A percentile compares a stretch with the other conserved stretches of the same genome.
phyloP scores from a whole-genome alignment of 1,284 basidiomycete genomes.

The Leccinum subrobustum region DNA sequence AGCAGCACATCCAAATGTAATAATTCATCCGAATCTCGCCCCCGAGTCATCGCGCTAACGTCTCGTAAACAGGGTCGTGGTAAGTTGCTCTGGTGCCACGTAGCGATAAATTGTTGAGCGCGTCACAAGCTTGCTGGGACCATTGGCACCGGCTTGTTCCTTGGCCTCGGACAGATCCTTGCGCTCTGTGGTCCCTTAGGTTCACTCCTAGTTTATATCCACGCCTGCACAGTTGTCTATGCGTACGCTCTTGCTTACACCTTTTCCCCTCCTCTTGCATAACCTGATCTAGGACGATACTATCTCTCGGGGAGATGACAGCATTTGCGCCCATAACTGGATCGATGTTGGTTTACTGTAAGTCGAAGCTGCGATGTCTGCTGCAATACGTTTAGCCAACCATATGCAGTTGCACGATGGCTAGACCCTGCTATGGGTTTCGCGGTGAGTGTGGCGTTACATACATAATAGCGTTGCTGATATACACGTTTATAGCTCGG shows the following conservation, averaged over 20 bases:
- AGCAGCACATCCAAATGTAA: constrained; percentile 31
- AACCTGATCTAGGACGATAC: constrained; percentile 46
- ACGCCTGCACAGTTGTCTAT: constrained; percentile 64
- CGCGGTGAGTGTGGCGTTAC: constrained; percentile 38
- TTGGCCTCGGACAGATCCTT: constrained; percentile 71
- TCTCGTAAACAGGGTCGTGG: constrained; percentile 49
- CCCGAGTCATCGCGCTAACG: constrained; percentile 1
- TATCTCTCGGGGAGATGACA: constrained; percentile 71
- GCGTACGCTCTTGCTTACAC: constrained; percentile 38
- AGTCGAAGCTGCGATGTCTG: not conserved
- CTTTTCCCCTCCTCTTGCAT: not conserved
- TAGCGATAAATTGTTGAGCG: not conserved
- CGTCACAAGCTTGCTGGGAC: constrained; percentile 62
- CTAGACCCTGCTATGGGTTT: constrained; percentile 78
- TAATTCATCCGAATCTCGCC: not conserved
- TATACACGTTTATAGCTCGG: constrained; percentile 35
- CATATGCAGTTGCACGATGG: constrained; percentile 56
- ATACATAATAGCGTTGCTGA: not conserved
- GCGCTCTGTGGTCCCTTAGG: constrained; percentile 56
- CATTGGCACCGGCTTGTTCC: constrained; percentile 78
- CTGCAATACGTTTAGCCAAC: not conserved
- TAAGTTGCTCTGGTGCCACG: constrained; percentile 30
- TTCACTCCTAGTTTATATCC: constrained; percentile 57
- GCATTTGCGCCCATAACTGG: constrained; percentile 71
- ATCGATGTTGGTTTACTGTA: constrained; percentile 67